phyloP scores from a whole-genome alignment of 305 asterid genomes.

The Salvia sclarea region DNA sequence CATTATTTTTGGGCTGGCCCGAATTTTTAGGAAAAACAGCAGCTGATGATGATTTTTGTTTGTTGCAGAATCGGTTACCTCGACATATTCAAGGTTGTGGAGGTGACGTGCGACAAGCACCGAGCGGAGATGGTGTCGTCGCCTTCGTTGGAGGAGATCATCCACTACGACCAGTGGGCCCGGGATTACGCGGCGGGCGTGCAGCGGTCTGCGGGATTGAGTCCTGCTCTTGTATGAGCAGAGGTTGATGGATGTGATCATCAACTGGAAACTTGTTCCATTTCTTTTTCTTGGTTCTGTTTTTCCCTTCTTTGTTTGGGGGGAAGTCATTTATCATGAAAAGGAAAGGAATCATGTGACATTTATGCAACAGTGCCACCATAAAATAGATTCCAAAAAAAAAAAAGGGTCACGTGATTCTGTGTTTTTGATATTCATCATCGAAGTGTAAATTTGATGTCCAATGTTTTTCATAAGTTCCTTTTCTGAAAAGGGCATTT shows the following conservation, averaged over 20 bases:
- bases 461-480: background rate
- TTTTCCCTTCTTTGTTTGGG: slow-evolving; percentile 13
- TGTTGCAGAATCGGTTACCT: slow-evolving; percentile 75
- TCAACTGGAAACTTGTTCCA: background rate
- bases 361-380: background rate
- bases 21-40: background rate
- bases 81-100: slow-evolving; percentile 89
- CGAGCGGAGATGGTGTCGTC: slow-evolving; percentile 57
- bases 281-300: background rate
- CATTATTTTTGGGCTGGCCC: too few species aligned
- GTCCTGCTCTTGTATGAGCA: slow-evolving; percentile 64
- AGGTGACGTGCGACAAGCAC: slow-evolving; percentile 84
- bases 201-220: slow-evolving; percentile 48
- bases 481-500: background rate
- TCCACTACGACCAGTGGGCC: slow-evolving; percentile 95
- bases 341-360: background rate
- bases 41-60: slow-evolving; percentile 6
- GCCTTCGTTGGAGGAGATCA: slow-evolving; percentile 84
- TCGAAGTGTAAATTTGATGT: background rate
- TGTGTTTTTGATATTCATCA: background rate
- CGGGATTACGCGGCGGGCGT: slow-evolving; percentile 71
- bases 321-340: background rate
- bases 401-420: background rate
- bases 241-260: background rate
- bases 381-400: background rate